These are phyloP conservation scores for Alternaria alternata DNA, from an alignment of 2,329 filamentous ascomycete species.

Conservation along the genomic window DNA sequence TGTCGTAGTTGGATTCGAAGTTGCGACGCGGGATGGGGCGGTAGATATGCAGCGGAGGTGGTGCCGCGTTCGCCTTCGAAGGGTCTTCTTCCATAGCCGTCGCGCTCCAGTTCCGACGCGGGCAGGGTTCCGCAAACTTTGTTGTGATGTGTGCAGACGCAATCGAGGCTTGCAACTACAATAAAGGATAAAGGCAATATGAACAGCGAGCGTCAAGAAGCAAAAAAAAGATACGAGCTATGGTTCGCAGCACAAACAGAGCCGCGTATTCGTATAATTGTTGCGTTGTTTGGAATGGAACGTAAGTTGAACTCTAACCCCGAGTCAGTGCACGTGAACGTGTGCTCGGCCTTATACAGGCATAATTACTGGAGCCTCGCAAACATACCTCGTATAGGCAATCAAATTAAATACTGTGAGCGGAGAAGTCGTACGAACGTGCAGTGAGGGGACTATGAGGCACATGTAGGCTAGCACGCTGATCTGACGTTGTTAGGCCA, in stretches of 20 bases:
- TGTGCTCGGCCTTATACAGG: constrained; percentile 25
- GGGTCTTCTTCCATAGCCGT: constrained; percentile 41
- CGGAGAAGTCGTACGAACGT: constrained; percentile 8
- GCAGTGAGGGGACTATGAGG: constrained; percentile 18
- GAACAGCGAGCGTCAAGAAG: constrained; percentile 19
- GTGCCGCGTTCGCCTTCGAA: constrained; percentile 32
- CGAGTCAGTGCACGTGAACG: constrained; percentile 37
- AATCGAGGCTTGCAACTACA: constrained; percentile 12
- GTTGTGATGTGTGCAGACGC: constrained; percentile 5
- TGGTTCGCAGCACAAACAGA: constrained; percentile 12
- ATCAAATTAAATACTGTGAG: constrained; percentile 18
- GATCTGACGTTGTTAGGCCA: constrained; percentile 20
- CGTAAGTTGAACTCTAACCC: constrained; percentile 26
- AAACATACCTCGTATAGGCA: constrained; percentile 37
- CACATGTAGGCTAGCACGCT: constrained; percentile 16
- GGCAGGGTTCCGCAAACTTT: constrained; percentile 15
- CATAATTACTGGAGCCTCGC: constrained; percentile 22
- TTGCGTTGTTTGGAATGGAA: constrained; percentile 35
- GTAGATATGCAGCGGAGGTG: constrained; percentile 44
- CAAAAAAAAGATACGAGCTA: constrained; percentile 10
- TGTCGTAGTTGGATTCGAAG: constrained; percentile 35
- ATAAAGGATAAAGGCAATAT: constrained; percentile 7
- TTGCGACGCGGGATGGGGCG: constrained; percentile 51
- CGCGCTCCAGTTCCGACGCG: constrained; percentile 15
- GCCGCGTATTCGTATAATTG: constrained; percentile 24